Conservation (phyloP, 495 filamentous ascomycete species). For the Trichoderma gamsii region DNA sequence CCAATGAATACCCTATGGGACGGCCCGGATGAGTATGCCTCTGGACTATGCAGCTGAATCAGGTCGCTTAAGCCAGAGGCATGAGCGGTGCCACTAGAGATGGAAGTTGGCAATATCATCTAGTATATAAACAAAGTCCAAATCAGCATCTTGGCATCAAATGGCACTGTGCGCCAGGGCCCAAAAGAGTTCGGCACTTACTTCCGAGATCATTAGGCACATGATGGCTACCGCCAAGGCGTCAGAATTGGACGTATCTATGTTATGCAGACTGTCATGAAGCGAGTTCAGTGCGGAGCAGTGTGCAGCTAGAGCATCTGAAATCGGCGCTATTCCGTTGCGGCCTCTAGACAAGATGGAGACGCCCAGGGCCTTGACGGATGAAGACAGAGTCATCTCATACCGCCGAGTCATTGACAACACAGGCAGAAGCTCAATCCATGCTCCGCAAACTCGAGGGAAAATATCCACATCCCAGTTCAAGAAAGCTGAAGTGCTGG, state of each 20-base stretch:
- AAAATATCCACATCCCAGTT: background rate
- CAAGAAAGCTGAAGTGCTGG: background rate
- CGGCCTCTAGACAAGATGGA: conserved; percentile 24
- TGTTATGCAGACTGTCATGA: conserved; percentile 21
- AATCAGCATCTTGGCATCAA: background rate
- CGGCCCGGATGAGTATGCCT: conserved; percentile 23
- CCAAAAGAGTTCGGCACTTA: conserved; percentile 1
- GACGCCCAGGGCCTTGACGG: conserved; percentile 29
- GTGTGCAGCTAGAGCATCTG: conserved; percentile 24
- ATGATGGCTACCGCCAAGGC: conserved; percentile 31
- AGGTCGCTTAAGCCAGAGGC: conserved; percentile 26
- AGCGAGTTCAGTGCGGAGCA: conserved; percentile 26
- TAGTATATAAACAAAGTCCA: conserved; percentile 17
- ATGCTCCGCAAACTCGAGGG: conserved; percentile 35
- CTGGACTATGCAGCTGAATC: conserved; percentile 26
- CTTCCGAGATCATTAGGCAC: conserved; percentile 33
- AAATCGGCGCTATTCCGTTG: conserved; percentile 12
- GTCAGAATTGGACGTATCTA: conserved; percentile 17
- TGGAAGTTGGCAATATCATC: conserved; percentile 28
- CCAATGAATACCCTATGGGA: conserved; percentile 33
- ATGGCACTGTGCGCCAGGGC: background rate
- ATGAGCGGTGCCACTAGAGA: conserved; percentile 26
- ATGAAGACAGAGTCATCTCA: conserved; percentile 22
- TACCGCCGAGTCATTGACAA: conserved; percentile 18
- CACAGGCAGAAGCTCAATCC: conserved; percentile 33